Evolutionary conservation across 2,329 filamentous ascomycete genomes (phyloP).

Genomic region (Diaporthe caulivora): DNA sequence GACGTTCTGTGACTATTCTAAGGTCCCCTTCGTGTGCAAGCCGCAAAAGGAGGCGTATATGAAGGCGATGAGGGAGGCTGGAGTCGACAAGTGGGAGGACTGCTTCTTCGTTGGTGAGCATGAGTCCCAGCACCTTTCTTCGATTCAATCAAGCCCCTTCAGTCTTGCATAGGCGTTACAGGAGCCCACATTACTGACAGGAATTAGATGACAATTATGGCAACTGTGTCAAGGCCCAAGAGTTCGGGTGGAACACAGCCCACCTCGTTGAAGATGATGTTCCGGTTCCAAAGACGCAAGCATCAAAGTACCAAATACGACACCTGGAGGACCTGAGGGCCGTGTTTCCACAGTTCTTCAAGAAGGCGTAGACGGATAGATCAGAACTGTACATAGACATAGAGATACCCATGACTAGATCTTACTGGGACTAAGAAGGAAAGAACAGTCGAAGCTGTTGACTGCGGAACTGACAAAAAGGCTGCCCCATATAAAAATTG

Average conservation of each 20-base stretch:
- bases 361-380: constrained; percentile 48
- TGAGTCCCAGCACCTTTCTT: fast-evolving
- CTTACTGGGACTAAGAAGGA: neutral
- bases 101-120: constrained; percentile 93
- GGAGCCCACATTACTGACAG: constrained; percentile 6
- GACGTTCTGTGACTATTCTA: constrained; percentile 91
- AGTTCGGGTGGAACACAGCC: constrained; percentile 86
- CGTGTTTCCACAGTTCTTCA: constrained; percentile 90
- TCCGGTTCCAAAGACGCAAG: constrained; percentile 70
- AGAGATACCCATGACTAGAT: constrained; percentile 16
- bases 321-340: constrained; percentile 80
- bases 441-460: neutral
- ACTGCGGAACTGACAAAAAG: neutral
- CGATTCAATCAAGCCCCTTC: neutral
- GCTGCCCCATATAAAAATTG: neutral
- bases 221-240: constrained; percentile 83
- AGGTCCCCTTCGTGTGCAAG: constrained; percentile 84
- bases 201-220: constrained; percentile 82
- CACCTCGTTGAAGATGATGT: constrained; percentile 87
- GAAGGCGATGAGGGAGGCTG: constrained; percentile 90
- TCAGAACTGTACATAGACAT: neutral
- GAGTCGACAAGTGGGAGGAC: constrained; percentile 73
- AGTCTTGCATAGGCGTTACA: constrained; percentile 33
- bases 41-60: constrained; percentile 85
- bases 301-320: constrained; percentile 81